These are phyloP conservation scores for Russula sp. DNA, from an alignment of 768 basidiomycete genomes.

Conservation along the genomic window DNA sequence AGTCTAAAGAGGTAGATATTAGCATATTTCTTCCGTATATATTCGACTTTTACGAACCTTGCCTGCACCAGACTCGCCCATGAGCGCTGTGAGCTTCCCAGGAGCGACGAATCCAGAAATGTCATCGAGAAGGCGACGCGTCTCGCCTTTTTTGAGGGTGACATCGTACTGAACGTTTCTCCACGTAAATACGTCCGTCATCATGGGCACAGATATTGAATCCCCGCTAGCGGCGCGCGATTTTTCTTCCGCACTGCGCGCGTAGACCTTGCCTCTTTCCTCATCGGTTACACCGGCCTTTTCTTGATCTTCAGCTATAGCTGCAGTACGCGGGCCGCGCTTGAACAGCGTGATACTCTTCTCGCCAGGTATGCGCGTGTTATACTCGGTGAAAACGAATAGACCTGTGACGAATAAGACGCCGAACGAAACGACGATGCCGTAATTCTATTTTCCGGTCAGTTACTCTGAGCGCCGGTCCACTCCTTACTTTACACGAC, in stretches of 20 bases:
- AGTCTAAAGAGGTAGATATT: constrained; percentile 36
- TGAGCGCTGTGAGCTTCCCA: constrained; percentile 74
- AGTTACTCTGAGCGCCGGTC: background rate
- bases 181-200: constrained; percentile 77
- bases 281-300: constrained; percentile 34
- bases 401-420: constrained; percentile 54
- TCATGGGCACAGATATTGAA: constrained; percentile 27
- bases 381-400: constrained; percentile 58
- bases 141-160: constrained; percentile 44
- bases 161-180: constrained; percentile 66
- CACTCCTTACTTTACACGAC: constrained; percentile 24
- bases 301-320: constrained; percentile 22
- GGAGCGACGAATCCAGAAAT: constrained; percentile 80
- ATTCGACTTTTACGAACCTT: constrained; percentile 35
- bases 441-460: constrained; percentile 50
- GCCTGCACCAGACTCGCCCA: constrained; percentile 61
- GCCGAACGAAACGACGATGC: constrained; percentile 66
- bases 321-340: constrained; percentile 45
- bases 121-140: constrained; percentile 57
- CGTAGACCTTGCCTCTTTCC: constrained; percentile 28
- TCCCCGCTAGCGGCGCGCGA: constrained; percentile 11
- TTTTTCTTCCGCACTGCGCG: constrained; percentile 12
- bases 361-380: constrained; percentile 39
- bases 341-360: constrained; percentile 61
- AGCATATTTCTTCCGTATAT: background rate